These are phyloP conservation scores for Hygrophorus pudorinus DNA, from an alignment of 768 basidiomycete species.

Conservation along the genomic window DNA sequence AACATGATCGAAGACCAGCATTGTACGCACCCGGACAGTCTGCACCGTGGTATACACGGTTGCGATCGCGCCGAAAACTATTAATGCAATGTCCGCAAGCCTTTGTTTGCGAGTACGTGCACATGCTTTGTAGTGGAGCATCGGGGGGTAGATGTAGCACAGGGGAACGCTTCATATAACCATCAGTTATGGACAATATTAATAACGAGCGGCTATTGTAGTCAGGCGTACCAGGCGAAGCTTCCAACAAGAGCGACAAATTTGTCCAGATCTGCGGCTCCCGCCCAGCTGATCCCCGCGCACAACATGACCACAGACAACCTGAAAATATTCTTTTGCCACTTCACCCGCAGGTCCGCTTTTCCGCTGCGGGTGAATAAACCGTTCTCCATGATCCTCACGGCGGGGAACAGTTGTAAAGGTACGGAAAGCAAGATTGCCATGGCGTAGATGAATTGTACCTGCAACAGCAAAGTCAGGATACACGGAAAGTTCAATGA, in stretches of 20 bases:
- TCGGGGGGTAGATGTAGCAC: conserved; percentile 89
- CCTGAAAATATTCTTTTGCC: conserved; percentile 90
- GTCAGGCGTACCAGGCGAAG: conserved; percentile 75
- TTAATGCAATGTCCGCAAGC: conserved; percentile 57
- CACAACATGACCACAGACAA: conserved; percentile 70
- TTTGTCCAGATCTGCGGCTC: conserved; percentile 87
- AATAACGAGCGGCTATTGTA: no score
- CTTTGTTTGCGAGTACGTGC: conserved; percentile 63
- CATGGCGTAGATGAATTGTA: conserved; percentile 82
- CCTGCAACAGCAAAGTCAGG: conserved; percentile 24
- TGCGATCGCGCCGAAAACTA: conserved; percentile 64
- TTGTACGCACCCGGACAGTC: conserved; percentile 51
- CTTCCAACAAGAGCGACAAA: conserved; percentile 91
- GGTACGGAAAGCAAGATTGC: conserved; percentile 91
- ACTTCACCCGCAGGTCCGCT: conserved; percentile 71
- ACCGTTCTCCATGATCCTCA: conserved; percentile 95
- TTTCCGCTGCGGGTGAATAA: conserved; percentile 87
- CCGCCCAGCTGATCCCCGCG: conserved; percentile 72
- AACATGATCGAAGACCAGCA: no score
- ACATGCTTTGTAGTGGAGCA: conserved; percentile 86
- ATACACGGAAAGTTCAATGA: neutral
- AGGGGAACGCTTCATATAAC: conserved; percentile 64
- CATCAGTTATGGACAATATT: no score
- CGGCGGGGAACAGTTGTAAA: conserved; percentile 94
- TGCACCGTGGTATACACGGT: conserved; percentile 74